These are phyloP conservation scores for Oryza punctata DNA, from an alignment of 176 grass and related monocot genomes.

Conservation along the genomic window DNA sequence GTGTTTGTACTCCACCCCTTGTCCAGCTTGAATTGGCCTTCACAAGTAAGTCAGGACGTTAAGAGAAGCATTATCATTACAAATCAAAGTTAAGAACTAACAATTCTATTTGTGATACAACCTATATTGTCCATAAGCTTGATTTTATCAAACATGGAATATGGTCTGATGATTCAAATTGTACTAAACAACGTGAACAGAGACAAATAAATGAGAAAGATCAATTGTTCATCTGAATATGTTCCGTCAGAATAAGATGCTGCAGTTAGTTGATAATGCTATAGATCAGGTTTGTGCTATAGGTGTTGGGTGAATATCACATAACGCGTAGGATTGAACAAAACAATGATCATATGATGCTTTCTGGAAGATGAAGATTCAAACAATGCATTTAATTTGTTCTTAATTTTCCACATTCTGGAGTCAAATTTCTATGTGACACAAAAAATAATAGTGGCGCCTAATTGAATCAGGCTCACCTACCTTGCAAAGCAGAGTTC, in stretches of 20 bases:
- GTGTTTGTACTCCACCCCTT: constrained; percentile 25
- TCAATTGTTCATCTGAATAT: background rate
- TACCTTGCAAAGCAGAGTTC: constrained; percentile 47
- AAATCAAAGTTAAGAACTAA: constrained; percentile 6
- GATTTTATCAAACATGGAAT: constrained; percentile 12
- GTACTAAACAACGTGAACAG: background rate
- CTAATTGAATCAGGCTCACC: constrained; percentile 4
- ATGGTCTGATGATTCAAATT: too few species aligned
- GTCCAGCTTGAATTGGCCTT: constrained; percentile 33
- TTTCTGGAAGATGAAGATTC: background rate
- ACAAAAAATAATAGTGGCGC: background rate
- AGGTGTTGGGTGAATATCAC: background rate
- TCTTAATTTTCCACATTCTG: background rate
- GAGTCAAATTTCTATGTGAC: background rate
- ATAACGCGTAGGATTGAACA: background rate
- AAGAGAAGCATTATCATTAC: background rate
- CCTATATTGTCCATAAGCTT: background rate
- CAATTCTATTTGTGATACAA: background rate
- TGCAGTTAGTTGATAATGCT: background rate
- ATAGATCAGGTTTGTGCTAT: background rate
- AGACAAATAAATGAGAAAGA: background rate
- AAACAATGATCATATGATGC: constrained; percentile 14
- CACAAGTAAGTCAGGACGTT: too few species aligned
- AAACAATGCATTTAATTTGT: background rate
- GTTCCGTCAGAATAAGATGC: background rate